These are phyloP conservation scores for Nasturtium officinale DNA, from an alignment of 345 rosid species.

Conservation along the genomic window DNA sequence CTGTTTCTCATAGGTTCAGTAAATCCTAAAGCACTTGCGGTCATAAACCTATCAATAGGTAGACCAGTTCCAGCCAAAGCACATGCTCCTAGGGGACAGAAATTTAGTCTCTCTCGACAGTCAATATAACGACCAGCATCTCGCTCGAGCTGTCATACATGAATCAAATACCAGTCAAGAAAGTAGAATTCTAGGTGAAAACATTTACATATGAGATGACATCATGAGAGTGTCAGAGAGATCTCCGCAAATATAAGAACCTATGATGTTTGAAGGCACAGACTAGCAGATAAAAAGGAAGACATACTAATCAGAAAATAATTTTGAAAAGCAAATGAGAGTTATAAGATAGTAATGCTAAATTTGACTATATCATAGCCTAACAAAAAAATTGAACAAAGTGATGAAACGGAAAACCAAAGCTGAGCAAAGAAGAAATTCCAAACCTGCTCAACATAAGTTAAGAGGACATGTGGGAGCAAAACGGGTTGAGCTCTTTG, in stretches of 20 bases:
- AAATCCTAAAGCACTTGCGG: slow-evolving; percentile 74
- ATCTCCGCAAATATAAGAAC: slow-evolving; percentile 9
- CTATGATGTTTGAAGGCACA: slow-evolving; percentile 4
- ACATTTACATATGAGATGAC: neutral
- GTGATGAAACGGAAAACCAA: neutral
- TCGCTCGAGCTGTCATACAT: slow-evolving; percentile 84
- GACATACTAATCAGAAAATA: neutral
- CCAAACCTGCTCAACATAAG: slow-evolving; percentile 86
- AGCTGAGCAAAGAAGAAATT: neutral
- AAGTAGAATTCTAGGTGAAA: neutral
- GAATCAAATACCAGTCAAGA: slow-evolving; percentile 17
- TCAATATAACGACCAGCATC: slow-evolving; percentile 82
- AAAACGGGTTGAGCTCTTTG: slow-evolving; percentile 95
- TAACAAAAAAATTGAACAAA: neutral
- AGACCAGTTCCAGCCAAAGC: slow-evolving; percentile 97
- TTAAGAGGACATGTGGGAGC: slow-evolving; percentile 79
- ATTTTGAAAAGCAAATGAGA: neutral
- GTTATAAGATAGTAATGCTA: neutral
- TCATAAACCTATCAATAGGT: slow-evolving; percentile 89
- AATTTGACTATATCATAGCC: neutral
- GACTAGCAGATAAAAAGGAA: slow-evolving; percentile 6
- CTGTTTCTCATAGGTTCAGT: slow-evolving; percentile 92
- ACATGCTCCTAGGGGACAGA: slow-evolving; percentile 94
- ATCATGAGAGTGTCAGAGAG: neutral
- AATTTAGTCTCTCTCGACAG: slow-evolving; percentile 75